phyloP scores from a whole-genome alignment of 306 rosid species.

The Prunus mira region DNA sequence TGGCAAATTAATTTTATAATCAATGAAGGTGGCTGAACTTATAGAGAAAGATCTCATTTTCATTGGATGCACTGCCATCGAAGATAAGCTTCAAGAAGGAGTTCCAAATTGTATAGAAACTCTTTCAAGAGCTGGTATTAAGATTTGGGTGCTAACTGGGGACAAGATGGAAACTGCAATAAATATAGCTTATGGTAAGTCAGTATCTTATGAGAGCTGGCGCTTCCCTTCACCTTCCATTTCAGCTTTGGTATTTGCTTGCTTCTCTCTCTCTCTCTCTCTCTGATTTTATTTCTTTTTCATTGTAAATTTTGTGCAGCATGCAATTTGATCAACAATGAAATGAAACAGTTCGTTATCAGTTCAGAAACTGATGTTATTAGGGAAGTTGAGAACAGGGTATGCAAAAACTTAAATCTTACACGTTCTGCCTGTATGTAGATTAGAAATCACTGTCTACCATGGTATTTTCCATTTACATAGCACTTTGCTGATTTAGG shows the following conservation, averaged over 20 bases:
- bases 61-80: constrained; percentile 96
- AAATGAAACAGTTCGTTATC: constrained; percentile 84
- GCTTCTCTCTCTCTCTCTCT: constrained; percentile 1
- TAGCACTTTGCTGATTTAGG: constrained; percentile 43
- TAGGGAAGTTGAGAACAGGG: constrained; percentile 90
- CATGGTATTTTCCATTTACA: not conserved
- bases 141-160: constrained; percentile 95
- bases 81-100: constrained; percentile 99
- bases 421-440: not conserved
- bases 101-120: constrained; percentile 94
- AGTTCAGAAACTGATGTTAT: constrained; percentile 94
- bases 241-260: not conserved
- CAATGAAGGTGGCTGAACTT: constrained; percentile 87
- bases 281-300: not conserved
- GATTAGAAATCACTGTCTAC: constrained; percentile 12
- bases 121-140: constrained; percentile 91
- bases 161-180: constrained; percentile 99
- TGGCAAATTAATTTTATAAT: constrained; percentile 7
- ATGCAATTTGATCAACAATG: constrained; percentile 85
- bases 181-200: constrained; percentile 93
- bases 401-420: constrained; percentile 29
- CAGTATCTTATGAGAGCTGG: constrained; percentile 17
- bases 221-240: not conserved
- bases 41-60: constrained; percentile 81
- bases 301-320: constrained; percentile 48